Evolutionary conservation across 495 filamentous ascomycete species (phyloP), one percentile per base, ranked within the genome.

Genomic region (Talaromyces trachyspermus): DNA sequence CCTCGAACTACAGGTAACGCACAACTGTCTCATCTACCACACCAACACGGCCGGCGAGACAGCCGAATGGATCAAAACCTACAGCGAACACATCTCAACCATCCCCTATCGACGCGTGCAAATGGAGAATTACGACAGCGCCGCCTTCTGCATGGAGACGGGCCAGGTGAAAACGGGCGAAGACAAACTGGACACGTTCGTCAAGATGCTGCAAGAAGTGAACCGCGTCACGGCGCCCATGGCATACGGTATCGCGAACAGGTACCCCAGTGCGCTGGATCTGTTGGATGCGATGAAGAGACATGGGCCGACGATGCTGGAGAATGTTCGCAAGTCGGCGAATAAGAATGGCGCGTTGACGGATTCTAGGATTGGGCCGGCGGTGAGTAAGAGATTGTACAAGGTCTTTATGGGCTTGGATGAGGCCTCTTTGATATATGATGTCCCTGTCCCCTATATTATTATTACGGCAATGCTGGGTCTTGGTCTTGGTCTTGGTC

Each of bases 1-100:
- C 4, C 71, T 95, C 9, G 62, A 71, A 8, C 66, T 92, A 6
- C 88, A 95, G 62, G 69, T 92, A 27, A 54, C 73, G 3, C 81
- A 90, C 65, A 57, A 64, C 14, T 78, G 76, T 42, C 68, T 88
- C 0, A 80, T 92, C 45, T 84, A 89, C 59, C 85, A 92, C 54
- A 85, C 84, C n/a, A 64, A 59, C 24, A 56, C 61, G 4, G 51
- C 72, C 3, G 47, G 78, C 0, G 84, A 90, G 48, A 86, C 85
- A 0, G 84, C 86, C 2, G 75, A 84, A 55, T 89, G 85, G 86
- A 79, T 92, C 23, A 75, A 77, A 30, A 75, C 77, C 29, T 91
- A 92, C 60, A 92, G 88, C 1, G 80, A 89, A 55, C 83, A 92
- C 50, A 80, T 95, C 51, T 83, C 81, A 29, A 85, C 81, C 0